Evolutionary conservation across 306 rosid genomes (phyloP).

Genomic region (Acacia acuminata): DNA sequence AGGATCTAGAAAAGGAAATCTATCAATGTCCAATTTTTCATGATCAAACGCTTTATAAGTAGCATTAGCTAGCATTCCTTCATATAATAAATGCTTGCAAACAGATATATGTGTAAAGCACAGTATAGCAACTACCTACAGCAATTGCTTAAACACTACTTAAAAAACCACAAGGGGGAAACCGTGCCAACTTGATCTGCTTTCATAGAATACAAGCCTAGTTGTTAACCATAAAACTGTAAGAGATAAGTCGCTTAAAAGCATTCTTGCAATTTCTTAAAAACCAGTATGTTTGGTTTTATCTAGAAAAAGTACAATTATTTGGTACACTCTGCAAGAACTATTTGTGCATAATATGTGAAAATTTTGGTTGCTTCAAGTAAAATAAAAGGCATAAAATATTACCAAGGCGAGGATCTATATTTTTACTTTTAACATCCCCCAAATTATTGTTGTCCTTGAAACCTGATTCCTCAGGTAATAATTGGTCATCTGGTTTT

Average conservation of each 20-base stretch:
- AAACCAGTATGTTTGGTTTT: background rate
- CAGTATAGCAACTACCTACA: conserved; percentile 29
- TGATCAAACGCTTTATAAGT: conserved; percentile 38
- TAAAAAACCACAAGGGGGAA: conserved; percentile 27
- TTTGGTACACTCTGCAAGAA: conserved; percentile 19
- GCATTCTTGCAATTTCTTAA: background rate
- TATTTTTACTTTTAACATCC: conserved; percentile 40
- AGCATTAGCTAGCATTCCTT: conserved; percentile 36
- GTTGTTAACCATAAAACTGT: background rate
- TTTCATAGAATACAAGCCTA: conserved; percentile 21
- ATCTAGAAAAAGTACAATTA: background rate
- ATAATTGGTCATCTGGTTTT: conserved; percentile 37
- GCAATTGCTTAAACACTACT: conserved; percentile 24
- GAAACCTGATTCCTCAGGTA: conserved; percentile 32
- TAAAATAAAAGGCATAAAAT: background rate
- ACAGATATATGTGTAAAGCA: conserved; percentile 37
- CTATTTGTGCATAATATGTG: conserved; percentile 3
- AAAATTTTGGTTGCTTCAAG: conserved; percentile 23
- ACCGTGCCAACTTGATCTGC: conserved; percentile 21
- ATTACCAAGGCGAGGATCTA: conserved; percentile 54
- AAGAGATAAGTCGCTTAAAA: conserved; percentile 15
- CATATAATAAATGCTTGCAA: conserved; percentile 31
- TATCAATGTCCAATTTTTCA: conserved; percentile 37
- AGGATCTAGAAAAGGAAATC: conserved; percentile 33
- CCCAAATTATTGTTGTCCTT: conserved; percentile 40